Base-by-base conservation (phyloP, 148 eudicot species). In the Chenopodium quinoa region DNA sequence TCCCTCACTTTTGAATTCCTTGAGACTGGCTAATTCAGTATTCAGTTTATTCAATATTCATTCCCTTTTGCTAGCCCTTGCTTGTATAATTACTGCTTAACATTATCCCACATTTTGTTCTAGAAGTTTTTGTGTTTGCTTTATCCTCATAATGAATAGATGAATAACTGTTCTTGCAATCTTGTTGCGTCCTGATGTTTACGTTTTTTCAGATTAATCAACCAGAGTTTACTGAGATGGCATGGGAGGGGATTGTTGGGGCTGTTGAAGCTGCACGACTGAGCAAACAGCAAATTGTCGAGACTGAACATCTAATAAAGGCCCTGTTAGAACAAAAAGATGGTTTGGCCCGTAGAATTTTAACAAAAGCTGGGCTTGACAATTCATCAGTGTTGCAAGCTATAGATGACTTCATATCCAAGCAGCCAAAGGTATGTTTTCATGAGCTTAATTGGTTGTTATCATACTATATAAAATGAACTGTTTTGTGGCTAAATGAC, bases 161-260 rank as follows among this genome's bases (percentile, higher is more conserved):
- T 31, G 9, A 27, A 3, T 25, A 16, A 16, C 56, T 27, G 50
- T 78, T 69, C 29, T 76, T 72, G 54, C 71, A 27, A 47, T 79
- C 25, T n/a, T n/a, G 60, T 46, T 80, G 60, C 70, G 19, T 76
- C 78, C 69, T 69, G 65, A 31, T 75, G 79, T 80, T 64, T 75
- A 52, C 29, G 1, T 0, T 73, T 34, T 71, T 48, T 81, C 86
- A 97, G 98, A 82, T 94, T 50, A 94, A 84, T 86, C 89, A 88
- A 83, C 89, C 95, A 32, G 94, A 94, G 73, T 97, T 78, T 81
- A 97, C 99, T 56, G 99, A 97, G 88, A 97, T 92, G 99, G 99
- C 99, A 27, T 94, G 95, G 95, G 99, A 97, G 78, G 98, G 98
- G 68, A 69, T 97, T 72, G 87, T 91, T 77, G 98, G 95, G 83